Percentiles rank a stretch among this genome's conserved stretches.
Evolutionary conservation across 768 basidiomycete species (phyloP).

Genomic region (Postia placenta): DNA sequence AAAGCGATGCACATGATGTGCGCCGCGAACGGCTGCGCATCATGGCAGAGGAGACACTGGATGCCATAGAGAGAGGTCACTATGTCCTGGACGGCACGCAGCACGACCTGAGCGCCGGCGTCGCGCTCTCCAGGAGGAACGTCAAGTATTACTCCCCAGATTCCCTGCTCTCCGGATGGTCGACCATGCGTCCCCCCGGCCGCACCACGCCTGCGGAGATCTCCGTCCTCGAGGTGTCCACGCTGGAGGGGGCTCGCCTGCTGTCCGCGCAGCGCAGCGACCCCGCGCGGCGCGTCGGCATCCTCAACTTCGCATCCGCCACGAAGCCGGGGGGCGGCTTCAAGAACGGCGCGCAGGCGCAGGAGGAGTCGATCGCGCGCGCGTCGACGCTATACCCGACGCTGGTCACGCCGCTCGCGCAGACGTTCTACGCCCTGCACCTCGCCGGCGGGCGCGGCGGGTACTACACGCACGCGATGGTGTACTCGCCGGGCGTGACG

Average conservation of each 20-base stretch:
- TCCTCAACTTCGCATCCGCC: slow-evolving; percentile 76
- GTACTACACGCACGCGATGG: slow-evolving; percentile 74
- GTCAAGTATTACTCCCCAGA: slow-evolving; percentile 52
- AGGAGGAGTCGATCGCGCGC: slow-evolving; percentile 77
- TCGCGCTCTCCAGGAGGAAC: slow-evolving; percentile 30
- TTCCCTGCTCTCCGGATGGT: slow-evolving; percentile 43
- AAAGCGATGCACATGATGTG: not conserved
- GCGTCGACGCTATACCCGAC: slow-evolving; percentile 65
- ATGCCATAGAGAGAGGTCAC: slow-evolving; percentile 41
- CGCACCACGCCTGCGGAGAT: slow-evolving; percentile 22
- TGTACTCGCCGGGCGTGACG: slow-evolving; percentile 60
- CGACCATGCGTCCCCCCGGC: slow-evolving; percentile 10
- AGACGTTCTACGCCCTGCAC: slow-evolving; percentile 61
- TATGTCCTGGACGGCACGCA: slow-evolving; percentile 24
- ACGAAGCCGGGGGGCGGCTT: slow-evolving; percentile 76
- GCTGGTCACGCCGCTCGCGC: slow-evolving; percentile 47
- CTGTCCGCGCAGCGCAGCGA: slow-evolving; percentile 35
- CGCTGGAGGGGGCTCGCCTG: slow-evolving; percentile 53
- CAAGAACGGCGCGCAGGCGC: slow-evolving; percentile 63
- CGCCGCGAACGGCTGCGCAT: slow-evolving; percentile 11
- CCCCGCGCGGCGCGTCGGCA: slow-evolving; percentile 50
- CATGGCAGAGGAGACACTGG: slow-evolving; percentile 48
- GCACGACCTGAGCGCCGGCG: slow-evolving; percentile 30
- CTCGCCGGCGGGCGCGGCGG: slow-evolving; percentile 35
- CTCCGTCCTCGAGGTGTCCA: slow-evolving; percentile 55